These are phyloP conservation scores for Xerocomellus intermedius DNA, from an alignment of 768 basidiomycete species.

Conservation along the genomic window DNA sequence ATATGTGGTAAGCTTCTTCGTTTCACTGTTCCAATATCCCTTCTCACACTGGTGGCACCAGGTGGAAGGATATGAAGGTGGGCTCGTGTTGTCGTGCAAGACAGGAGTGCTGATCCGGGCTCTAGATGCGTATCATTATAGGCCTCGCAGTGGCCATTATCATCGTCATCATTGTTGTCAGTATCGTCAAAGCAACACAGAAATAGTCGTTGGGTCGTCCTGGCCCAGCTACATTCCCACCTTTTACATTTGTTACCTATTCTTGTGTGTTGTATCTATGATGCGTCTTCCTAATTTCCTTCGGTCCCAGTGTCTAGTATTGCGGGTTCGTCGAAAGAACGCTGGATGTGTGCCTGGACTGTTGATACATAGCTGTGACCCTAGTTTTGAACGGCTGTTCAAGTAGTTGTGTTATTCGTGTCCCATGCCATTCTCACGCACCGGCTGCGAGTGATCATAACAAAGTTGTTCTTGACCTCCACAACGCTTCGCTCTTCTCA, in stretches of 20 bases:
- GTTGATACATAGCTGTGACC: constrained; percentile 22
- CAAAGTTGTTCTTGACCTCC: constrained; percentile 14
- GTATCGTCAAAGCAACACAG: constrained; percentile 83
- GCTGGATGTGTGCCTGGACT: constrained; percentile 20
- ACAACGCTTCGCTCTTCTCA: constrained; percentile 1
- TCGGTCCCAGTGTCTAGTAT: constrained; percentile 21
- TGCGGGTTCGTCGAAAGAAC: constrained; percentile 11
- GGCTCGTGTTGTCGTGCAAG: constrained; percentile 14
- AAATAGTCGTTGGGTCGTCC: constrained; percentile 31
- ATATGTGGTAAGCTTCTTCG: constrained; percentile 75
- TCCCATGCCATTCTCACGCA: constrained; percentile 25
- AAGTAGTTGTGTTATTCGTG: constrained; percentile 26
- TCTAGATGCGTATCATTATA: constrained; percentile 95
- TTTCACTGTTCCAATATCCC: neutral
- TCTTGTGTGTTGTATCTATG: constrained; percentile 48
- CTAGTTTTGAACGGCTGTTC: constrained; percentile 9
- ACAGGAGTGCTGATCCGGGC: constrained; percentile 9
- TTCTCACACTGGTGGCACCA: constrained; percentile 28
- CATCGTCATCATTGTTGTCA: constrained; percentile 93
- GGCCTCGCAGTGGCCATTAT: constrained; percentile 86
- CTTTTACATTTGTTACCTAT: constrained; percentile 17
- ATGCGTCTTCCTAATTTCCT: constrained; percentile 30
- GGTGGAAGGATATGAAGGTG: constrained; percentile 99
- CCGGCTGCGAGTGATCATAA: neutral
- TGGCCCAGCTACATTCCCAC: constrained; percentile 1